Base-by-base conservation (phyloP, 2,329 filamentous ascomycete genomes). In the Calonectria hawksworthii region DNA sequence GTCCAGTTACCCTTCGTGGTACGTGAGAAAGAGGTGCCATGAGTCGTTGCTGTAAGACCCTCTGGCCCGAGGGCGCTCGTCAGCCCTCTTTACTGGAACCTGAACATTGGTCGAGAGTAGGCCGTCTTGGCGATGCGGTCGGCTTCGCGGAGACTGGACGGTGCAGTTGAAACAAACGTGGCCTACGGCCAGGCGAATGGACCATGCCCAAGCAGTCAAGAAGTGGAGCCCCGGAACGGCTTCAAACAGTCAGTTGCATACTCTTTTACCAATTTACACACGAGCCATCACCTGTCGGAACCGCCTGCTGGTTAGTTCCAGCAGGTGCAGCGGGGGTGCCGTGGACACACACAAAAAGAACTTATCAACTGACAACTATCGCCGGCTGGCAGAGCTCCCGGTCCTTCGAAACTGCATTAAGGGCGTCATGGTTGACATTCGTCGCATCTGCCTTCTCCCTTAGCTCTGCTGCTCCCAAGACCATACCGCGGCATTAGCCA, bases 41-140 rank as follows among this genome's bases (percentile, higher is more conserved):
- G 94, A 95, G 94, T 92, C 90, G 83, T 88, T 90, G 87, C 84
- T 93, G 91, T 93, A 94, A 95, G 93, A 94, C 87, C 91, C 91
- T 93, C 91, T 90, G 86, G 87, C 75, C 88, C 85, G 92, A 92
- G 90, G 91, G 88, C 93, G 90, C 94, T 94, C 94, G 93, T 95
- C 93, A 91, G 92, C 90, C 85, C 86, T 86, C 85, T 85, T 88
- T 89, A 88, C 93, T 93, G 94, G 94, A 91, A 88, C 83, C 82
- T 81, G 87, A 83, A 89, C 88, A 87, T 85, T 89, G 90, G 89
- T 87, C 89, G 85, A 80, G 66, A 84, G 75, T 83, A 84, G 86
- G 83, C 83, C 75, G 85, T 82, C 76, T 76, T 81, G 82, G 82
- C 73, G 84, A 82, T 83, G 84, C 81, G 77, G 80, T 80, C 77